Base-by-base conservation (phyloP, 352 stramenopile genomes). In the Phytophthora vignae region DNA sequence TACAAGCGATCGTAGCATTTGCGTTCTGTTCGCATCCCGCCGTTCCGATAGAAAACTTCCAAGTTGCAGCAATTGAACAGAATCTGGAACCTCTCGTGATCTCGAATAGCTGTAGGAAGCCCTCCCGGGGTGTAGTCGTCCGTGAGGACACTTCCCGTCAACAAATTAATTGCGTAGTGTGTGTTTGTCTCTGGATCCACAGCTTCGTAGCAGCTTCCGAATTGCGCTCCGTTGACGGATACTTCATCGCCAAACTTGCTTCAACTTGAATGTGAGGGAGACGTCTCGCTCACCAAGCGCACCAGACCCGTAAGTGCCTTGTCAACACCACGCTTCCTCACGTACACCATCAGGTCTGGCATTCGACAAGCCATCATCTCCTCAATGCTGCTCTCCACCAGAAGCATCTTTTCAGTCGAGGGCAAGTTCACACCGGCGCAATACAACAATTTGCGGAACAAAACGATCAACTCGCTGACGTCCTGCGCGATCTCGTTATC, bases 21-120 rank as follows among this genome's bases (percentile, higher is more conserved):
- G 8, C 71, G 36, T 29, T 66, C 55, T 0, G 81, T 87, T 31
- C 62, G 68, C 11, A 83, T 81, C 17, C 81, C 67, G 14, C 71
- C 71, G 46, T 77, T 75, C 2, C 31, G 38, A 40, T 44, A 69
- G 10, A 67, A 72, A 3, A 90, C 82, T 63, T 90, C 82, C 54
- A 91, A 91, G 19, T 93, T 83, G 25, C 71, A 60, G 0, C 57
- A 54, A 0, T 74, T 68, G 67, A 93, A 93, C 4, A 91, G 44
- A 17, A 52, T 48, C 7, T 50, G 25, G 54, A 88, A 93, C 15
- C 56, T 48, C 17, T 66, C 1, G 11, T 81, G 55, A 0, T 61
- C 0, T 11, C 80, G 79, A 63, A 93, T 88, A 0, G 55, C 31
- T 0, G 17, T 9, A n/a, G 83, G 80, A 5, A 93, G 59, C 1